Base-by-base conservation (phyloP, 2,329 filamentous ascomycete genomes). In the Chlorencoelia australis region DNA sequence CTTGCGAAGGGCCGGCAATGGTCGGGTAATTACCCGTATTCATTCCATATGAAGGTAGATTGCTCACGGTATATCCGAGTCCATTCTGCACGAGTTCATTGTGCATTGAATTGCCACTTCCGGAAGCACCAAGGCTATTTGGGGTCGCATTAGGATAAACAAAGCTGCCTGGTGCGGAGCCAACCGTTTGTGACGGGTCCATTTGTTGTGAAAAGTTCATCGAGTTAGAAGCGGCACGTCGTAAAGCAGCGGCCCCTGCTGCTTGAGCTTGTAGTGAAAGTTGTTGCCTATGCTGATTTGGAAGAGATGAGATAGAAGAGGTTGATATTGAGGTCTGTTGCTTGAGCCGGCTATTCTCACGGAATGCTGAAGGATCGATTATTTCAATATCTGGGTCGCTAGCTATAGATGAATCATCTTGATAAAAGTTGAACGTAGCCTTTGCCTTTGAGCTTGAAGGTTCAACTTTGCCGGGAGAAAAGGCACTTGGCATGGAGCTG, bases 321-420 rank as follows among this genome's bases (percentile, higher is more conserved):
- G 21, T 31, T 21, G 33, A 26, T 21, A 11, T n/a, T 6, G 22
- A 29, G 7, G 22, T 11, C 25, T 13, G 21, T 24, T 45, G 39
- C n/a, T n/a, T n/a, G n/a, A n/a, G n/a, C 18, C 48, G 43, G 17
- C 47, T 43, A 41, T 55, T 56, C 16, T 45, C 46, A 24, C 39
- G 41, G 33, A 55, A 57, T 2, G 39, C 49, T 3, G 48, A 43
- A 8, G 48, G 17, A 8, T 48, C 39, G 18, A 57, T 57, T 15
- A 56, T 48, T 36, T 57, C 53, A 22, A 55, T 37, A 16, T 55
- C 52, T 9, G 51, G 54, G 40, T 56, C 53, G 35, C 44, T 48
- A 15, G 30, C 42, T 17, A 9, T 30, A 7, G 45, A 44, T 7
- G 38, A 45, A 20, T 51, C 48, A 18, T 52, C 47, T n/a, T n/a